These are phyloP conservation scores for Nemania sp. DNA, from an alignment of 2,329 filamentous ascomycete genomes.

Conservation along the genomic window DNA sequence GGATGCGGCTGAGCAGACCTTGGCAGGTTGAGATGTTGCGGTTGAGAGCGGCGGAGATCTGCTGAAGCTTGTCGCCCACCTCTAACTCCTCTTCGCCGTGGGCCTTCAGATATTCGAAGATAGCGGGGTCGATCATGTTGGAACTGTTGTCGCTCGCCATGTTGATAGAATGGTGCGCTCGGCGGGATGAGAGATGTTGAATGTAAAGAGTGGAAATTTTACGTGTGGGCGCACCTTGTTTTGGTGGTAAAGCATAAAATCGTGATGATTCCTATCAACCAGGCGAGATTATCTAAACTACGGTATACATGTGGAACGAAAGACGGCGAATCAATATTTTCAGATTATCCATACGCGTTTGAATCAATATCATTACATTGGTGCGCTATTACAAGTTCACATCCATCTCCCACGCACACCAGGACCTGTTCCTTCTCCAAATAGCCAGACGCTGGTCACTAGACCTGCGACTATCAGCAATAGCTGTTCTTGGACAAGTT, in stretches of 20 bases:
- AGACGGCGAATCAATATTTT: neutral
- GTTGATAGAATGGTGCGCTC: constrained; percentile 19
- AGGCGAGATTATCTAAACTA: neutral
- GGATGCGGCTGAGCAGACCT: constrained; percentile 86
- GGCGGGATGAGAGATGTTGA: neutral
- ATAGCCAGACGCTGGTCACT: neutral
- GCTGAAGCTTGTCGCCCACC: constrained; percentile 84
- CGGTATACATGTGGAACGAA: neutral
- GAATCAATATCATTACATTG: neutral
- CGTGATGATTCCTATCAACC: neutral
- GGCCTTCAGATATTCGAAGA: constrained; percentile 88
- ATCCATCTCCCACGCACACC: neutral
- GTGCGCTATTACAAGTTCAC: neutral
- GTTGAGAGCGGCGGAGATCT: constrained; percentile 84
- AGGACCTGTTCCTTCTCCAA: neutral
- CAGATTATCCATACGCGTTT: neutral
- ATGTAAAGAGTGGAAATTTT: constrained; percentile 19
- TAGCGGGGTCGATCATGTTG: constrained; percentile 79
- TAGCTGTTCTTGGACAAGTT: no score
- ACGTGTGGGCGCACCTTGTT: neutral
- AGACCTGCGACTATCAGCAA: neutral
- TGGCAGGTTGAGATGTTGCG: constrained; percentile 85
- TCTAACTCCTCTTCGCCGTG: constrained; percentile 90
- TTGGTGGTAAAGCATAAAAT: constrained; percentile 1
- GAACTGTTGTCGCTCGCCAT: constrained; percentile 47